phyloP scores from a whole-genome alignment of 164 flowering plant species.

The Magnolia officinalis region DNA sequence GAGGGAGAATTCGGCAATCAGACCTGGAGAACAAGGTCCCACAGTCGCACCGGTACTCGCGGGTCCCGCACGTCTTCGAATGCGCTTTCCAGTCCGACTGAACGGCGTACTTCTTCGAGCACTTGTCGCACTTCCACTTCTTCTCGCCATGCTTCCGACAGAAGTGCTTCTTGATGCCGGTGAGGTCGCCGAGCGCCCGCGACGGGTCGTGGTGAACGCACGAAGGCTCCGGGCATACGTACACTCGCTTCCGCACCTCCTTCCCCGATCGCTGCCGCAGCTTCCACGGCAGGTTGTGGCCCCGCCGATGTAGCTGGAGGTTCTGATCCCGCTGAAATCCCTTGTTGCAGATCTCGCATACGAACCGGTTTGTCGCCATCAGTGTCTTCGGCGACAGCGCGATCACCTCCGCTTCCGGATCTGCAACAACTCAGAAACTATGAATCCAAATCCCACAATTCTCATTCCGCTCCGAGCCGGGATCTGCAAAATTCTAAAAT shows the following conservation, averaged over 20 bases:
- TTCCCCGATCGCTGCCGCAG: slow-evolving; percentile 55
- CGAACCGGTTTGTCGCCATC: slow-evolving; percentile 67
- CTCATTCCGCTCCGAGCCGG: too few relatives aligned
- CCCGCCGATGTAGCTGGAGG: slow-evolving; percentile 68
- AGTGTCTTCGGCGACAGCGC: slow-evolving; percentile 66
- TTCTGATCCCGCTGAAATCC: slow-evolving; percentile 80
- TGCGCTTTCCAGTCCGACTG: slow-evolving; percentile 95
- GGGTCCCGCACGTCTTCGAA: slow-evolving; percentile 75
- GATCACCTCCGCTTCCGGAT: slow-evolving; percentile 79
- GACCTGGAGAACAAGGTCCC: slow-evolving; percentile 89
- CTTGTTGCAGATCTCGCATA: slow-evolving; percentile 77
- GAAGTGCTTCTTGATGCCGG: slow-evolving; percentile 86
- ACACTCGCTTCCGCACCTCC: slow-evolving; percentile 59
- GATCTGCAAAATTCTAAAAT: not conserved
- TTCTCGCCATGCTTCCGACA: slow-evolving; percentile 90
- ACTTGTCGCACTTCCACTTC: slow-evolving; percentile 87
- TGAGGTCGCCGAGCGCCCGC: slow-evolving; percentile 78
- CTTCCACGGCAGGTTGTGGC: slow-evolving; percentile 79
- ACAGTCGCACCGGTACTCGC: slow-evolving; percentile 85
- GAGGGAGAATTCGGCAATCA: not conserved
- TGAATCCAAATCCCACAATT: not conserved
- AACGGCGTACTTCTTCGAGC: slow-evolving; percentile 85
- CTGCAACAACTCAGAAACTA: slow-evolving; percentile 26
- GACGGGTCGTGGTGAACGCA: slow-evolving; percentile 80
- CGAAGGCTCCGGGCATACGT: slow-evolving; percentile 70